Evolutionary conservation across 2,329 filamentous ascomycete species (phyloP).

Genomic region (Fusarium nelsonii): DNA sequence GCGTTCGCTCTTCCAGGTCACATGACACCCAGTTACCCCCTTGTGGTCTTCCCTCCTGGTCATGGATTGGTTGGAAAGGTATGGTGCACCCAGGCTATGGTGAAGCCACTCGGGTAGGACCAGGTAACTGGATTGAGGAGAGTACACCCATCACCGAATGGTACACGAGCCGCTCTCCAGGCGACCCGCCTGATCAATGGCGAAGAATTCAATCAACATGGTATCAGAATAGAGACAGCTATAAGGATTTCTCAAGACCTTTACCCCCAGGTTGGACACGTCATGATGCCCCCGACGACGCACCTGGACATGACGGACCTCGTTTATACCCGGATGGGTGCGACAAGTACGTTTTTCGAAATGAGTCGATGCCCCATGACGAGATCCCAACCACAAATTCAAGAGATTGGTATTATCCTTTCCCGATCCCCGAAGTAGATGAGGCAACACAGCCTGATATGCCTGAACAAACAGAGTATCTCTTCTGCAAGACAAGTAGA

Average conservation of each 20-base stretch:
- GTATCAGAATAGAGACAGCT: conserved; percentile 12
- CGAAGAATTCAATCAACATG: conserved; percentile 9
- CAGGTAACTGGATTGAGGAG: not conserved
- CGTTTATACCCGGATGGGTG: conserved; percentile 13
- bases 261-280: conserved; percentile 12
- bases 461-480: conserved; percentile 25
- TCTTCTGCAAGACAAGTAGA: conserved; percentile 14
- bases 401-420: conserved; percentile 15
- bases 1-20: not conserved
- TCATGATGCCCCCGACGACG: not conserved
- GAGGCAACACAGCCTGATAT: conserved; percentile 12
- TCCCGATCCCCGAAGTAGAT: conserved; percentile 2
- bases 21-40: not conserved
- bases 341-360: not conserved
- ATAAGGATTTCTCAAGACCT: conserved; percentile 8
- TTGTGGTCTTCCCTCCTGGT: conserved; percentile 21
- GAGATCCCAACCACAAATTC: too few species aligned
- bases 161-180: not conserved
- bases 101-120: not conserved
- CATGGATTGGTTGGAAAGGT: conserved; percentile 29
- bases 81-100: accelerated
- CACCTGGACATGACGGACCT: too few species aligned
- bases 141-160: conserved; percentile 7
- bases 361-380: not conserved
- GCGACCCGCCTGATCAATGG: not conserved